Conservation (phyloP, 306 rosid genomes). For the Inga laurina region DNA sequence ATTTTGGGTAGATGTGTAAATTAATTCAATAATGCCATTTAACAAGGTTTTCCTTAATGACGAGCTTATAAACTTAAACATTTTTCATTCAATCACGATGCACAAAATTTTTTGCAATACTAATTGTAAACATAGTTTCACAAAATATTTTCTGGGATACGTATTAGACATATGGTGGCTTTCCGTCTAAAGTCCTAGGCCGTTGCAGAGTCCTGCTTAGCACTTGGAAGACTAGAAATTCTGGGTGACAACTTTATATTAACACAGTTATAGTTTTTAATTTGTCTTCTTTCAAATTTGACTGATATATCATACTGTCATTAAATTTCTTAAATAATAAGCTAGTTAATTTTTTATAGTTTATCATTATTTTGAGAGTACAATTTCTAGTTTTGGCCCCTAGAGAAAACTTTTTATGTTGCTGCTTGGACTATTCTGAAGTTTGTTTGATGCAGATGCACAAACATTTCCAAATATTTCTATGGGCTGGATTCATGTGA, state of each 20-base stretch:
- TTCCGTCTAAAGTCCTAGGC: no score
- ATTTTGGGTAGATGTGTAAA: no score
- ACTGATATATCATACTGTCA: background rate
- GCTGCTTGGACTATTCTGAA: background rate
- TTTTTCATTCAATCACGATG: background rate
- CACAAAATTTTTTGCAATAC: background rate
- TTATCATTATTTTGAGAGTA: background rate
- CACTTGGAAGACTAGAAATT: no score
- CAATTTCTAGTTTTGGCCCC: background rate
- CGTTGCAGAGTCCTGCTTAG: no score
- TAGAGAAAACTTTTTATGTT: background rate
- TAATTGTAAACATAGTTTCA: background rate
- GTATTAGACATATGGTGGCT: no score
- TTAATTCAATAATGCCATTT: no score
- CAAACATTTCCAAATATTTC: constrained; percentile 48
- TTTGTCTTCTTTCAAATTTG: background rate
- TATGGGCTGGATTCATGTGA: constrained; percentile 73
- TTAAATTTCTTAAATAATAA: no score
- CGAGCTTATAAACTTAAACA: no score
- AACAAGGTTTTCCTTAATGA: no score
- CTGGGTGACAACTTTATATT: no score
- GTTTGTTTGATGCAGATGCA: background rate
- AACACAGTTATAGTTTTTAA: no score
- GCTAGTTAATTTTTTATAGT: background rate
- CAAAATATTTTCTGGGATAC: background rate